Conservation (phyloP, 805 yeast genomes). For the Ogataea angusta region DNA sequence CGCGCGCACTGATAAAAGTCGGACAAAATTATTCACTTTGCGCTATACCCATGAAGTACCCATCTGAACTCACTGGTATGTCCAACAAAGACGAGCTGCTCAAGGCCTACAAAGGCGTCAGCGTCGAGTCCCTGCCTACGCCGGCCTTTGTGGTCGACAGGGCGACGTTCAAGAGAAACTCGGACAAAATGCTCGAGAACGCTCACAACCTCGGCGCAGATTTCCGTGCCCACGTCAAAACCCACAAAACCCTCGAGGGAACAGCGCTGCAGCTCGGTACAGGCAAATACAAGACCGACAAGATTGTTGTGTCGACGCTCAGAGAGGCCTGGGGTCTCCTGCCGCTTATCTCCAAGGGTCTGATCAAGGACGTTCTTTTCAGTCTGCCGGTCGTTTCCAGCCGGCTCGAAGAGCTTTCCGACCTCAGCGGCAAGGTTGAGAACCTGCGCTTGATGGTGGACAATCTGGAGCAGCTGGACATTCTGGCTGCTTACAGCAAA, state of each 20-base stretch:
- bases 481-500: conserved; percentile 38
- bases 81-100: conserved; percentile 25
- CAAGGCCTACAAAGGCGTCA: conserved; percentile 39
- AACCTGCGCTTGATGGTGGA: conserved; percentile 60
- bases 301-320: conserved; percentile 66
- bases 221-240: conserved; percentile 73
- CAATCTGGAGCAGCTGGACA: conserved; percentile 50
- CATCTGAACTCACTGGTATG: conserved; percentile 20
- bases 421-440: conserved; percentile 39
- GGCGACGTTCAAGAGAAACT: conserved; percentile 39
- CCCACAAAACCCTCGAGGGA: conserved; percentile 69
- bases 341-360: conserved; percentile 28
- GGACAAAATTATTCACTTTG: neutral
- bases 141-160: conserved; percentile 55
- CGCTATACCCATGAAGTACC: conserved; percentile 10
- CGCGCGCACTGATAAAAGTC: neutral
- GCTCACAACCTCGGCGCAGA: conserved; percentile 36
- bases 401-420: conserved; percentile 45
- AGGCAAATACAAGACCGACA: conserved; percentile 39
- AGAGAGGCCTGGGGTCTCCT: conserved; percentile 58
- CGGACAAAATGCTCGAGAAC: conserved; percentile 46
- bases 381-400: conserved; percentile 58
- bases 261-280: conserved; percentile 50
- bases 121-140: conserved; percentile 44
- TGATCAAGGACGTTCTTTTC: conserved; percentile 47